Base-by-base conservation (phyloP, 164 flowering plant species). In the Nelumbo lutea region DNA sequence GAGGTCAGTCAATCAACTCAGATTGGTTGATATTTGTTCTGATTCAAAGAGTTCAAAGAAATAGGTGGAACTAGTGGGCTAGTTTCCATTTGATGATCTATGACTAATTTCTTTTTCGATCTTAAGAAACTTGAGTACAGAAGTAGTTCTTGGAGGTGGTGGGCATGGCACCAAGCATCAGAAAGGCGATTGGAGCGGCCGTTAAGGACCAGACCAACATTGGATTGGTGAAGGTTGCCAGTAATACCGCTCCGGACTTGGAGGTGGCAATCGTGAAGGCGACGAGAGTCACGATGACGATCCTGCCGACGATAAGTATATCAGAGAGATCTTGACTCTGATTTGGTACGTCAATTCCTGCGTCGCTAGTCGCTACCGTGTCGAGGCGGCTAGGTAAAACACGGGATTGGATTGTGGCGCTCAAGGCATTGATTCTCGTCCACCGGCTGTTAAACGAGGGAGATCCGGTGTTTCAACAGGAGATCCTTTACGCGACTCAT, bases 361-460 rank as follows among this genome's bases (percentile, higher is more conserved):
- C 76, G 0, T 84, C 89, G 3, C 83, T 84, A 63, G 81, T 89
- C 2, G 72, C 74, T 1, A 70, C 82, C 2, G 65, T 90, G 0
- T 80, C 87, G 38, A 86, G 72, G 76, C 70, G 96, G 41, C 65
- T 90, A 9, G 75, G 83, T 6, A 86, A 84, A 63, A 88, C 96
- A 13, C 82, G 74, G 9, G 88, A 90, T 68, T 88, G 91, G 92
- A 77, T 85, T 44, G 96, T 90, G 48, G 96, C 92, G 2, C 68
- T 90, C 38, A 90, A 90, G 78, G 79, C 84, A 1, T 61, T 90
- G 64, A 72, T 80, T 76, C 85, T 90, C 38, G 85, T 90, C 6
- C 96, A 88, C 45, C 65, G 88, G 68, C 64, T 88, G 44, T 47
- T 88, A 65, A 51, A 41, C 7, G 89, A 88, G 59, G 96, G 90